Evolutionary conservation across 2,329 filamentous ascomycete genomes (phyloP).

Genomic region (Penicillium concentricum): DNA sequence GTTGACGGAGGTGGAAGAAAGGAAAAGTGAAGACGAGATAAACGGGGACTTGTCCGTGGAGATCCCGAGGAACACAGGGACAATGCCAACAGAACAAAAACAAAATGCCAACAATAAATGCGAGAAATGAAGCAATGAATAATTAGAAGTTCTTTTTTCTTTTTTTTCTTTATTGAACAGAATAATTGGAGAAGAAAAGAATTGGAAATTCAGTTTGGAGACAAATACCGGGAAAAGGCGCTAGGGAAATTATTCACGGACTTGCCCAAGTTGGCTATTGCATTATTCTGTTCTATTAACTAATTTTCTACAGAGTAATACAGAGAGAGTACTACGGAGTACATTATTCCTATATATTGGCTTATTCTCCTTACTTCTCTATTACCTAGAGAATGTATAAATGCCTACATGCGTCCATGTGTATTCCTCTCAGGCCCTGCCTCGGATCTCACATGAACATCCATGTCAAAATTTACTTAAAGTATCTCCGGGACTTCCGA

Average conservation of each 20-base stretch:
- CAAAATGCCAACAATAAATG: not conserved
- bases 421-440: no score
- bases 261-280: not conserved
- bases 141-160: not conserved
- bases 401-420: not conserved
- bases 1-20: not conserved
- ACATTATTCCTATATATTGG: no score
- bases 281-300: not conserved
- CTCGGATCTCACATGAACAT: not conserved
- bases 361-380: not conserved
- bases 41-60: constrained; percentile 8
- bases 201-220: not conserved
- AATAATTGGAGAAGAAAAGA: not conserved
- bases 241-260: constrained; percentile 8
- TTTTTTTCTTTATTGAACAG: not conserved
- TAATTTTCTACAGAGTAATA: no score
- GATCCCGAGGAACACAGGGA: constrained; percentile 1
- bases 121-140: not conserved
- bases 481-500: constrained; percentile 3
- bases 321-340: no score
- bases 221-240: not conserved
- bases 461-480: no score
- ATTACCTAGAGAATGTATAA: not conserved
- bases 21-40: constrained; percentile 7
- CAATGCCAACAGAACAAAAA: not conserved